Percentiles rank a stretch among this genome's conserved stretches.
Evolutionary conservation across 2,329 filamentous ascomycete genomes (phyloP).

Genomic region (Cadophora malorum): DNA sequence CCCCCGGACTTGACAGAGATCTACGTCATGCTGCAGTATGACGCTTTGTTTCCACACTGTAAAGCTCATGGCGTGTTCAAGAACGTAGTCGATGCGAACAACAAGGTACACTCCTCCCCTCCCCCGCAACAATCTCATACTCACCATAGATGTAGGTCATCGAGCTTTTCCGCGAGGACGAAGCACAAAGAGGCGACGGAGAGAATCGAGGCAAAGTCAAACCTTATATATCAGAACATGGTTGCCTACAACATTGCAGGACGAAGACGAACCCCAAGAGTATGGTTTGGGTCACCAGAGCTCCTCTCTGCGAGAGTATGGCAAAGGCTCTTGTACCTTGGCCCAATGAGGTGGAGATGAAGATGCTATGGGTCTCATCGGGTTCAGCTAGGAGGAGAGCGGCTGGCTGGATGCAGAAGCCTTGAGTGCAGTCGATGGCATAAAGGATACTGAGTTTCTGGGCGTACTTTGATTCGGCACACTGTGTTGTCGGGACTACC

Average conservation of each 20-base stretch:
- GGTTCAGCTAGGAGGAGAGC: neutral
- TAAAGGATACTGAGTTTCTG: neutral
- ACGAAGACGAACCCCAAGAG: neutral
- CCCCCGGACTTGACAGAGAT: neutral
- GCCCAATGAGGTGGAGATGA: slow-evolving; percentile 7
- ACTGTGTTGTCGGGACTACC: no score
- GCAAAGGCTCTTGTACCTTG: neutral
- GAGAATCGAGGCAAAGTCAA: slow-evolving; percentile 2
- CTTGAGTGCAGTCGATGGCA: neutral
- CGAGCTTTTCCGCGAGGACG: neutral
- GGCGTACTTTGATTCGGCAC: no score
- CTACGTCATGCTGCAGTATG: neutral
- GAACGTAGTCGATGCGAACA: neutral
- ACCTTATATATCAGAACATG: slow-evolving; percentile 5
- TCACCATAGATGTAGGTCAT: neutral
- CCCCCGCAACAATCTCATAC: neutral
- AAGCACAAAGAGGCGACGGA: neutral
- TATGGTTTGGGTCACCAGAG: neutral
- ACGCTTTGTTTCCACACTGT: neutral
- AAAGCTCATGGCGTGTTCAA: neutral
- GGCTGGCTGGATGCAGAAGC: neutral
- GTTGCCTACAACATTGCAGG: neutral
- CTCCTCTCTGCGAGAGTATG: neutral
- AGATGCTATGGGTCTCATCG: neutral
- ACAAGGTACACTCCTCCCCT: neutral